Evolutionary conservation across 768 basidiomycete genomes (phyloP).

Genomic region (Boletus huronensis): DNA sequence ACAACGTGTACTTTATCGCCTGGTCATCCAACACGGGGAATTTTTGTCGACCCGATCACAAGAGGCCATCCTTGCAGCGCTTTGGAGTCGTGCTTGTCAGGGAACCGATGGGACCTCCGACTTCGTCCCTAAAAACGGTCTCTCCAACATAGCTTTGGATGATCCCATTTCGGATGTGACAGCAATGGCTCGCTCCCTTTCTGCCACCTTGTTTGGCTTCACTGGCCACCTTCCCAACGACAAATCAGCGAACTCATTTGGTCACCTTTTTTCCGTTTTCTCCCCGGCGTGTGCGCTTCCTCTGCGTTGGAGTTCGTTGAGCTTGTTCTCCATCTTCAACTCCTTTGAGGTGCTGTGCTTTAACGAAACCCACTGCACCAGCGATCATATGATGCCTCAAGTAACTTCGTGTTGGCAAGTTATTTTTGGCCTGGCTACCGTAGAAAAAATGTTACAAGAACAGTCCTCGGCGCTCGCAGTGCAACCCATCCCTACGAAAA

Average conservation of each 20-base stretch:
- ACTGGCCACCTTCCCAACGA: not conserved
- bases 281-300: constrained; percentile 28
- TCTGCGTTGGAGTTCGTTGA: constrained; percentile 43
- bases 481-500: not conserved
- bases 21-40: constrained; percentile 31
- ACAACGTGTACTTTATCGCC: constrained; percentile 40
- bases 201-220: constrained; percentile 9
- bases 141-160: not conserved
- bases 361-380: not conserved
- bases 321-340: constrained; percentile 36
- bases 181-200: constrained; percentile 14
- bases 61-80: constrained; percentile 33
- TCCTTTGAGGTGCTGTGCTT: not conserved
- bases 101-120: not conserved
- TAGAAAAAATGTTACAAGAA: constrained; percentile 32
- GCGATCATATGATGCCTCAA: constrained; percentile 3
- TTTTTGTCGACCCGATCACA: constrained; percentile 29
- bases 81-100: constrained; percentile 34
- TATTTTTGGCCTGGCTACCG: constrained; percentile 38
- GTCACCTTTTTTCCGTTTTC: constrained; percentile 23
- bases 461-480: not conserved
- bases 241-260: not conserved
- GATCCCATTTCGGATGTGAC: constrained; percentile 5
- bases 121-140: not conserved
- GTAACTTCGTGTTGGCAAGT: constrained; percentile 36